phyloP scores from a whole-genome alignment of 139 green algal genomes.

The Micromonas commoda region DNA sequence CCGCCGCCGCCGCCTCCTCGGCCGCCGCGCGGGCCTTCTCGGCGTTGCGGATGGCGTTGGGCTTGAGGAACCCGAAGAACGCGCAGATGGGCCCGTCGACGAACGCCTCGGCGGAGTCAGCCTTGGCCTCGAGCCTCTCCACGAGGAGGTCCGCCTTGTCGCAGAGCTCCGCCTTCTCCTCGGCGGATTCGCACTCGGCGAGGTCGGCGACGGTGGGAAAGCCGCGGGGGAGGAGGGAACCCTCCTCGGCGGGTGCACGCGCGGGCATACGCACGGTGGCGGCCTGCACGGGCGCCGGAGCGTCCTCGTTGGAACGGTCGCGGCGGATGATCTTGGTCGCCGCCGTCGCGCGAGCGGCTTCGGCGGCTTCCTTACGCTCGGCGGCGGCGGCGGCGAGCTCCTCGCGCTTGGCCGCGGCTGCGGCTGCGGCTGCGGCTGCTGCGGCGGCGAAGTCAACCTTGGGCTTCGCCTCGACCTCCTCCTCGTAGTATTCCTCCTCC shows the following conservation, averaged over 20 bases:
- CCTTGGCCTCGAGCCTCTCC: background rate
- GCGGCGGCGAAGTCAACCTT: background rate
- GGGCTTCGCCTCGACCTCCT: background rate
- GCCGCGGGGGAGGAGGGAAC: background rate
- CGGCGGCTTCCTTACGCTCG: background rate
- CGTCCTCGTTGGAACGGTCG: background rate
- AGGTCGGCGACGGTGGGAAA: constrained; percentile 5
- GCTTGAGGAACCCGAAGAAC: constrained; percentile 17
- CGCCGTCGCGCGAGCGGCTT: background rate
- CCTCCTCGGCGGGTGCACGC: background rate
- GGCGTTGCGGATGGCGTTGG: background rate
- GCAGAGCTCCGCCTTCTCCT: constrained; percentile 1
- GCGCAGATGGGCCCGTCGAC: background rate
- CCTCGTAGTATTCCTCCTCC: background rate
- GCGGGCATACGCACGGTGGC: background rate
- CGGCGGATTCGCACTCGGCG: background rate
- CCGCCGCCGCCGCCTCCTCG: background rate
- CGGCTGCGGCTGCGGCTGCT: too few relatives aligned
- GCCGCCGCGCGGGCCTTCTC: background rate
- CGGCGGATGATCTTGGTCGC: background rate
- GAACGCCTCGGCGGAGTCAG: constrained; percentile 10
- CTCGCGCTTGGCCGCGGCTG: background rate
- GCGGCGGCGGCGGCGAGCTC: background rate
- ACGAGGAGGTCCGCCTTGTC: constrained; percentile 5
- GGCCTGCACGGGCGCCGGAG: background rate